A percentile compares a stretch with the other conserved stretches of the same genome.
These are phyloP conservation scores for Blastocystis sp. DNA, from an alignment of 352 stramenopile genomes.

Conservation along the genomic window DNA sequence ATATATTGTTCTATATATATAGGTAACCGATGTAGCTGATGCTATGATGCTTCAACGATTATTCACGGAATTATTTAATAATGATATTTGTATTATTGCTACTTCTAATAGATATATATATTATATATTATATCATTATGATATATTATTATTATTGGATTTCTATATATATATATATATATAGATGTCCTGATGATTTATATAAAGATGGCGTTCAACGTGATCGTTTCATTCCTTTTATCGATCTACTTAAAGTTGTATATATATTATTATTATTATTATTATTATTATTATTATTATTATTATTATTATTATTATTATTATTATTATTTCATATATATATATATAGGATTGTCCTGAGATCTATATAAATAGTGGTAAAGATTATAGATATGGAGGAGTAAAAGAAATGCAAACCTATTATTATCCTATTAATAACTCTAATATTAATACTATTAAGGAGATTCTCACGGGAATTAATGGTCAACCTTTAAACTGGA, in stretches of 20 bases:
- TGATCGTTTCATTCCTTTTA: conserved; percentile 83
- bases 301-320: too few species aligned
- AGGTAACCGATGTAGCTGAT: conserved; percentile 84
- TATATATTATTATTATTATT: neutral
- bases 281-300: too few species aligned
- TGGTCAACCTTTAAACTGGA: conserved; percentile 36
- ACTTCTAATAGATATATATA: conserved; percentile 66
- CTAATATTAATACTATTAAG: conserved; percentile 45
- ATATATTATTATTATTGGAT: too few species aligned
- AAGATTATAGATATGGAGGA: conserved; percentile 52
- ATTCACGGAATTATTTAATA: conserved; percentile 65
- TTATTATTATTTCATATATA: too few species aligned
- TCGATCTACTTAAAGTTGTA: conserved; percentile 62
- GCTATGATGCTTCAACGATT: conserved; percentile 80
- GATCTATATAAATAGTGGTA: conserved; percentile 51
- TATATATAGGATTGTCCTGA: conserved; percentile 55
- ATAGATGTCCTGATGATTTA: conserved; percentile 56
- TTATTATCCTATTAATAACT: conserved; percentile 46
- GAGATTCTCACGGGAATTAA: conserved; percentile 46
- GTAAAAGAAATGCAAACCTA: conserved; percentile 45
- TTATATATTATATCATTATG: too few species aligned
- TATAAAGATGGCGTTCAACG: conserved; percentile 81
- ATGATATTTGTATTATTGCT: conserved; percentile 71
- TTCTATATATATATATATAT: neutral
- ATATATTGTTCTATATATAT: conserved; percentile 40